Percentiles rank a stretch among this genome's conserved stretches.
Evolutionary conservation across 257 asterid genomes (phyloP).

Genomic region (Dorcoceras hygrometricum): DNA sequence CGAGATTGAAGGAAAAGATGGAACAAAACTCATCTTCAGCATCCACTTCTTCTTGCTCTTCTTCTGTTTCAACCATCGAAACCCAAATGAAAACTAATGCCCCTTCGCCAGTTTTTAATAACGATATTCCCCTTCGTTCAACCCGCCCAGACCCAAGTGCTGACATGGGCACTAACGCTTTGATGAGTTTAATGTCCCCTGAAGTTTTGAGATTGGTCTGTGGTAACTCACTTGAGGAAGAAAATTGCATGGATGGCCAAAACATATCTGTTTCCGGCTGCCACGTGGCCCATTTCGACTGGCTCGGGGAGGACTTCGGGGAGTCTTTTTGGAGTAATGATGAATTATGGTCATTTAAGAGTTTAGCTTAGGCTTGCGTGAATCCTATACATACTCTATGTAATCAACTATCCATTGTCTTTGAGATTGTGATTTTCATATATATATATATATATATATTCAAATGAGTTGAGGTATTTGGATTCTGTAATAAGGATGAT

Average conservation of each 20-base stretch:
- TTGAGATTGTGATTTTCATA: too few relatives aligned
- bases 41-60: conserved; percentile 28
- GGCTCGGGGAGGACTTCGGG: conserved; percentile 43
- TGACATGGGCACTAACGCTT: conserved; percentile 18
- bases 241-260: conserved; percentile 27
- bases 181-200: not conserved
- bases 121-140: conserved; percentile 18
- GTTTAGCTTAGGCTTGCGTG: not conserved
- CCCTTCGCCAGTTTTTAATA: conserved; percentile 23
- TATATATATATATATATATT: too few relatives aligned
- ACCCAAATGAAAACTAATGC: conserved; percentile 26
- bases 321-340: conserved; percentile 50
- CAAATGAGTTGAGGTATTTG: too few relatives aligned
- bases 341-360: conserved; percentile 59
- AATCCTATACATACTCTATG: too few relatives aligned
- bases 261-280: conserved; percentile 28
- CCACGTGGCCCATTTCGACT: conserved; percentile 45
- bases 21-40: conserved; percentile 37
- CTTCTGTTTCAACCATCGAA: conserved; percentile 31
- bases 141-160: conserved; percentile 22
- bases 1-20: conserved; percentile 55
- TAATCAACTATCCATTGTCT: too few relatives aligned
- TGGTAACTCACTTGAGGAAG: conserved; percentile 23
- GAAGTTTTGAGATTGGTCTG: conserved; percentile 9
- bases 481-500: too few relatives aligned